Evolutionary conservation across 495 filamentous ascomycete genomes (phyloP).

Genomic region (Mytilinidion resinicola): DNA sequence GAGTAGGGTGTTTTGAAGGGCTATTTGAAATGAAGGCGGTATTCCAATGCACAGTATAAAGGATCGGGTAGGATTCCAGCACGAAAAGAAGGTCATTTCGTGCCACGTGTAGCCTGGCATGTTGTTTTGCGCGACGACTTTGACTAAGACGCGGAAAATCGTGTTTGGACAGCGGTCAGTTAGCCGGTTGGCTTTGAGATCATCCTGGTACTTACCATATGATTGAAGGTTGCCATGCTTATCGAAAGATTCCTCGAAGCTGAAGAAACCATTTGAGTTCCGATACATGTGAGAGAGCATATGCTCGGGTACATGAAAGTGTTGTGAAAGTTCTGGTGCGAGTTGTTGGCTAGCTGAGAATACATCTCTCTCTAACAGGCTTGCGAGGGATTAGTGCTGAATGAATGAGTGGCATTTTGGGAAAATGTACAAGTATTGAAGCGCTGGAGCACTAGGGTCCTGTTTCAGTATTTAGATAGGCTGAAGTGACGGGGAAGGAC

Average conservation of each 20-base stretch:
- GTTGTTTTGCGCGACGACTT: neutral
- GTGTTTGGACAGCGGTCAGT: neutral
- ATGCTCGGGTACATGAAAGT: neutral
- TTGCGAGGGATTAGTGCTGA: neutral
- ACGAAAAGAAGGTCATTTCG: slow-evolving; percentile 11
- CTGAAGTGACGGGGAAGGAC: neutral
- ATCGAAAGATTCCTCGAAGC: neutral
- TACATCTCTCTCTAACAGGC: neutral
- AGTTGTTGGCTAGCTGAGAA: neutral
- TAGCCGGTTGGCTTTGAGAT: neutral
- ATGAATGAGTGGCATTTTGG: neutral
- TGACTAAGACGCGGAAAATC: neutral
- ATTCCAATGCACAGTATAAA: slow-evolving; percentile 9
- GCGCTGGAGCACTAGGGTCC: neutral
- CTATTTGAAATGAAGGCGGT: neutral
- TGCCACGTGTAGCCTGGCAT: slow-evolving; percentile 8
- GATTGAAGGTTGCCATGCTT: neutral
- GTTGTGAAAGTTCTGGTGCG: neutral
- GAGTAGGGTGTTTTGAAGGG: neutral
- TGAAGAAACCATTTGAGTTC: neutral
- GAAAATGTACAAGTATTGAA: neutral
- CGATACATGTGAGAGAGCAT: neutral
- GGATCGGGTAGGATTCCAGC: neutral
- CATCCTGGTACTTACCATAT: neutral
- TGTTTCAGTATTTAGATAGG: neutral